Evolutionary conservation across 768 basidiomycete species (phyloP), one percentile per base, ranked within the genome.

Genomic region (Lactifluus piperatus): DNA sequence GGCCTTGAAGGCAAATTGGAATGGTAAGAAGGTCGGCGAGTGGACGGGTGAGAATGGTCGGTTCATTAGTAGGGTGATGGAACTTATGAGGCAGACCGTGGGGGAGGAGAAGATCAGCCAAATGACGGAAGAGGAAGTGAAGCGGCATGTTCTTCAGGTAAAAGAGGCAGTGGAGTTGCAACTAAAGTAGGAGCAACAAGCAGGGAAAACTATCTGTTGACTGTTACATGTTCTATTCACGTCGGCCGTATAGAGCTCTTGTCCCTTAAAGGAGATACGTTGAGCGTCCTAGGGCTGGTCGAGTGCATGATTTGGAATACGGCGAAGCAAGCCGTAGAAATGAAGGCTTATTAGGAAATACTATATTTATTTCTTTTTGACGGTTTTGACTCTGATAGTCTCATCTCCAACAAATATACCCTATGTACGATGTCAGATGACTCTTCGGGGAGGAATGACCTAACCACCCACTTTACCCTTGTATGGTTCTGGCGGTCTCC

Each of bases 401-500:
- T 99, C 95, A 67, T 84, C 80, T n/a, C 91, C 94, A 54, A 97
- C 82, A 66, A 97, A 95, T 60, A 97, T 85, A 63, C 94, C 94
- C 90, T 98, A 63, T 2, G 47, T 1, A 44, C 27, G 32, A 18
- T 22, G 57, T 30, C 50, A 47, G 57, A 45, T 46, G 45, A 27
- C 62, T 16, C 27, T 58, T 39, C 62, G 61, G n/a, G n/a, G 37
- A 44, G 20, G 32, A 37, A 22, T 34, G 45, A 47, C 24, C 3
- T n/a, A 54, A 26, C 41, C 39, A 73, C 88, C 52, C 68, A 95
- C 94, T 81, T 97, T 97, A 70, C 94, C 95, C 74, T 97, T 92
- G 74, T 97, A 99, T 16, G 94, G 94, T 70, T 99, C 95, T 22
- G 95, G 95, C 65, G 86, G 86, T 66, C 95, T 81, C 75, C 85